Evolutionary conservation across 2,329 filamentous ascomycete species (phyloP), one percentile per base, ranked within the genome.

Genomic region (Fusarium illudens): DNA sequence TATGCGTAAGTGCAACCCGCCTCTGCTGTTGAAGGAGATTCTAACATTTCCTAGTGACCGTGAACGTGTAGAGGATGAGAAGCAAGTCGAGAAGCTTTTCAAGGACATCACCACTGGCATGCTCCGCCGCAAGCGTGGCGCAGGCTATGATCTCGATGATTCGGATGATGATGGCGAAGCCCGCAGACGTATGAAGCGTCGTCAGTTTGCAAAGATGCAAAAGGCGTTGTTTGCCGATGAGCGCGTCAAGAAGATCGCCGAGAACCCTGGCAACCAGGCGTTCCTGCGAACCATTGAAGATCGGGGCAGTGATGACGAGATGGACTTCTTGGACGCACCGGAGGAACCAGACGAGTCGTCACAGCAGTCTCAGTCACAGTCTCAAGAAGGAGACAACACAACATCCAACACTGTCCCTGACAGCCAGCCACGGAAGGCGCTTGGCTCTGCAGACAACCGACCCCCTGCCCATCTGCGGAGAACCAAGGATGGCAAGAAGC

Each of bases 201-300:
- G 90, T 36, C 93, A 97, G 75, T 97, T 97, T 78, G 92, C 92
- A 33, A 92, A 93, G 80, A 96, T 97, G 91, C 91, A 94, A 59
- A 94, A 93, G 77, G 92, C 94, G 7, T 85, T 99, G 9, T 87
- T 97, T 48, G 86, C 92, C 22, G 94, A 98, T 74, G 94, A 97
- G 78, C 93, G 93, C 34, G 89, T 99, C 71, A 93, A 92, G 75
- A 94, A 95, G 78, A 93, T 98, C 66, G 94, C 93, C 32, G 89
- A 93, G 76, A 94, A 96, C 73, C 92, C 92, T 3, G 94, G 95
- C 76, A 95, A 94, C 76, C 87, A 91, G 64, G 96, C 96, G 0
- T 99, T 99, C 81, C 85, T 99, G 71, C 90, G 89, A 68, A 93
- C 93, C 7, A 92, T 99, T 54, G 94, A 97, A 73, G 94, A 97